Base-by-base conservation (phyloP, 1,284 basidiomycete species). In the Microbotryum lychnidis-dioicae region DNA sequence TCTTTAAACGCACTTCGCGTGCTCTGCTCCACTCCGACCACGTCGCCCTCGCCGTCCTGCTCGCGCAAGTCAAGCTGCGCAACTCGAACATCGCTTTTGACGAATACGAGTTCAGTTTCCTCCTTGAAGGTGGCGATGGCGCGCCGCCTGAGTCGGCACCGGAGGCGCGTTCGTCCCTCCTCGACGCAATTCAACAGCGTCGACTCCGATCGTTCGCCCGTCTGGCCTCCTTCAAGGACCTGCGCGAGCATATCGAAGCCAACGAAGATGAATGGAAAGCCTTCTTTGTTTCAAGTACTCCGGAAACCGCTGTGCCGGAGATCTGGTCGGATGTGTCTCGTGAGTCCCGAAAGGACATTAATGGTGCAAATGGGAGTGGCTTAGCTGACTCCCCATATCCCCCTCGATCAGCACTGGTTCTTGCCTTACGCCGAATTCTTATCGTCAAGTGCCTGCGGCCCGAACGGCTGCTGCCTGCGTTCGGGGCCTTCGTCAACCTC, bases 1-100 rank as follows among this genome's bases (percentile, higher is more conserved):
- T 92, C 23, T 97, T 89, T 78, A 85, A 84, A 74, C 83, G 96
- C 54, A 93, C 94, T 0, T 90, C 92, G 21, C 84, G 93, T 44
- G 89, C 93, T 1, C 78, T 99, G 33, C 81, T 97, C 27, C 89
- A 98, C 74, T 83, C 85, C 21, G 96, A 99, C 73, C 87, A 94
- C 68, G 81, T 96, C 62, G 87, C 96, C 80, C 83, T 97, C 29
- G 91, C 90, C 0, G 85, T 94, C 23, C 82, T 92, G 23, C 81
- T 99, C 21, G 88, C 90, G 0, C 92, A 94, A 74, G 86, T 97
- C 68, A 92, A 93, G 74, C 64, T 69, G 4, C 84, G 89, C 54
- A 86, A 86, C 7, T 74, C 83, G 8, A 87, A 89, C 69, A 85
- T 87, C 54, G 73, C 72, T 25, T 60, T 72, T 2, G 85, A 94